Base-by-base conservation (phyloP, 1,284 basidiomycete species). In the Trichosporon sp. region DNA sequence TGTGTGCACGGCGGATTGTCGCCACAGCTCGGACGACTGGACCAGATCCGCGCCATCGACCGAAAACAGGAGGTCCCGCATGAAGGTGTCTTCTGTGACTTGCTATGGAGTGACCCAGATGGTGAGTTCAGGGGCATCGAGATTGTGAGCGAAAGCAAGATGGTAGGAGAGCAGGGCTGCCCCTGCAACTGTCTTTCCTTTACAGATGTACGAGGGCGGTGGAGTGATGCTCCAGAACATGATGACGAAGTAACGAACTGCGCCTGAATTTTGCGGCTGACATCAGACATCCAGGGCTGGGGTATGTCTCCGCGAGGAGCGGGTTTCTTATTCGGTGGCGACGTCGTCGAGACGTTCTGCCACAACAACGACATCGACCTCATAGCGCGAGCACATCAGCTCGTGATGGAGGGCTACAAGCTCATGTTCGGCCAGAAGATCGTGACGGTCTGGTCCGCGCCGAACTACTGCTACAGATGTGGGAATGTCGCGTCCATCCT, bases 1-100 rank as follows among this genome's bases (percentile, higher is more conserved):
- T 92, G 90, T 76, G 89, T 92, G 16, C 90, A 99, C 81, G 95
- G 95, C 1, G 95, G 95, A 2, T 80, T 99, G 70, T 95, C 91
- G 78, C 93, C 93, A 11, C 90, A 89, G 78, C 82, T 95, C 62
- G 86, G 87, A 66, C 86, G 84, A 11, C 86, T 96, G 69, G 92
- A 96, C 82, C 90, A 97, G 92, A 98, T 99, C 75, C 89, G 95
- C 54, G 86, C 88, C 44, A 95, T 99, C 71, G 95, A 98, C 82
- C 83, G 95, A 33, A 95, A 96, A 80, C 94, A 98, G 81, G 95
- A 99, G 78, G 96, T 99, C 11, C 95, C 95, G n/a, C 96, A 99
- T 78, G 95, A 99, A 77, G 95, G 96, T 9, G 88, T 94, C 8
- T 98, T 99, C 95, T 99, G 95, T 76, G 96, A 99, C 81, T 82